phyloP scores from a whole-genome alignment of 2,329 filamentous ascomycete species.

The Malbranchea cinnamomea region DNA sequence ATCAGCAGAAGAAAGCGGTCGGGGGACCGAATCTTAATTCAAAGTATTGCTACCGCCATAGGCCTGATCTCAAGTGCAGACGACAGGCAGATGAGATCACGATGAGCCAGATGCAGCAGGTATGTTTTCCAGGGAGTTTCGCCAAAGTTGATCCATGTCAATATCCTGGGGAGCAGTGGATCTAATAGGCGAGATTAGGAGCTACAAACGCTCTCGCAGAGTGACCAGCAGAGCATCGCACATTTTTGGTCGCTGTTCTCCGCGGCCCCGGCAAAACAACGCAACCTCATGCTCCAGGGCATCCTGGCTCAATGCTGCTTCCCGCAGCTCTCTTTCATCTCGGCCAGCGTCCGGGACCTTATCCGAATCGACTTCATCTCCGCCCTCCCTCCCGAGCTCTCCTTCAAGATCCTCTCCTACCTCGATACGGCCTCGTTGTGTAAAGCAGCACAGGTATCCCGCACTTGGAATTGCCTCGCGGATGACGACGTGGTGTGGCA shows the following conservation, averaged over 20 bases:
- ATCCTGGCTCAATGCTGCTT: constrained; percentile 96
- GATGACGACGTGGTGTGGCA: constrained; percentile 98
- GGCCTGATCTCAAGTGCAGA: constrained; percentile 84
- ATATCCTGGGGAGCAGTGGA: not conserved
- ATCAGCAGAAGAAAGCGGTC: too few relatives aligned
- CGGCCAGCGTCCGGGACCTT: constrained; percentile 77
- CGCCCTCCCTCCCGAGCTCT: constrained; percentile 75
- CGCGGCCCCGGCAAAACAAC: constrained; percentile 81
- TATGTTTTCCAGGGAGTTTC: constrained; percentile 33
- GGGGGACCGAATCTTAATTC: constrained; percentile 47
- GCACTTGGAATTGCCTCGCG: constrained; percentile 74
- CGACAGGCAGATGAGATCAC: constrained; percentile 86
- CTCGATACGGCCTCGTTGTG: constrained; percentile 90
- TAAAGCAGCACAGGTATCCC: constrained; percentile 88
- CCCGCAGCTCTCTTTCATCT: constrained; percentile 85
- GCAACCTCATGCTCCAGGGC: constrained; percentile 90
- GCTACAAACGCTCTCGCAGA: constrained; percentile 63
- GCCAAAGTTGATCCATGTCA: not conserved
- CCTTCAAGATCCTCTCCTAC: constrained; percentile 83
- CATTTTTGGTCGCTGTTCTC: constrained; percentile 98
- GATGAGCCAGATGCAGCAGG: constrained; percentile 86
- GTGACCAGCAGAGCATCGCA: constrained; percentile 87
- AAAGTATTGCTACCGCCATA: constrained; percentile 89
- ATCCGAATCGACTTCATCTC: constrained; percentile 95
- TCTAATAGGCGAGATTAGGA: too few relatives aligned